These are phyloP conservation scores for Coniella vitis DNA, from an alignment of 2,329 filamentous ascomycete species.

Conservation along the genomic window DNA sequence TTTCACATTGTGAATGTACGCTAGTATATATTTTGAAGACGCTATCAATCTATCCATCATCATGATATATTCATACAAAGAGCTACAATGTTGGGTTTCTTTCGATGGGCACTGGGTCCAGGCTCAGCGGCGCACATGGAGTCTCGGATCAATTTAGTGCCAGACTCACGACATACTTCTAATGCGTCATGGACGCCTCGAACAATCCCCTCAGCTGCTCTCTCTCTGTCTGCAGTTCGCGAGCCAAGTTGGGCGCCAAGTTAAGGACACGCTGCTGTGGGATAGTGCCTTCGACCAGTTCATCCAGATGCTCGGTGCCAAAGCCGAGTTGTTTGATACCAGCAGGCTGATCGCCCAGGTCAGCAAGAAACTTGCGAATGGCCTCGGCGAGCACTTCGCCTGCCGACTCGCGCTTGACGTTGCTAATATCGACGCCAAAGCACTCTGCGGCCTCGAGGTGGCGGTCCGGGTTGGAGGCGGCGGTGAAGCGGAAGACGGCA, in stretches of 20 bases:
- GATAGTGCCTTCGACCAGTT: slow-evolving; percentile 86
- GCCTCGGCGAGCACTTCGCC: slow-evolving; percentile 85
- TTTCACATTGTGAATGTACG: too few relatives aligned
- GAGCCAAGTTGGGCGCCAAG: slow-evolving; percentile 75
- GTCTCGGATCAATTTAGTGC: too few relatives aligned
- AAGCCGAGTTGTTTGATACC: slow-evolving; percentile 85
- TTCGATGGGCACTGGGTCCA: too few relatives aligned
- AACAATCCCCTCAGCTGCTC: slow-evolving; percentile 66
- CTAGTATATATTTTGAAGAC: too few relatives aligned
- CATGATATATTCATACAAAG: too few relatives aligned
- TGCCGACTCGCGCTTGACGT: slow-evolving; percentile 82
- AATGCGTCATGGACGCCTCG: slow-evolving; percentile 48
- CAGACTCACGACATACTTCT: background rate
- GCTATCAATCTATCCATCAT: too few relatives aligned
- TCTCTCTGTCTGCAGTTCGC: slow-evolving; percentile 62
- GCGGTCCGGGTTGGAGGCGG: slow-evolving; percentile 81
- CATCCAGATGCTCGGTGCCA: slow-evolving; percentile 64
- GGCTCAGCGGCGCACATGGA: too few relatives aligned
- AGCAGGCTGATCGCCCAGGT: slow-evolving; percentile 82
- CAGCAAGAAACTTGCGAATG: slow-evolving; percentile 69
- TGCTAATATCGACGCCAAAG: slow-evolving; percentile 83
- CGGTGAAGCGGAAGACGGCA: slow-evolving; percentile 91
- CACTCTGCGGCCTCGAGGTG: slow-evolving; percentile 84
- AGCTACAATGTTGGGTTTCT: too few relatives aligned
- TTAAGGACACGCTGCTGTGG: slow-evolving; percentile 87